These are phyloP conservation scores for Ceriops zippeliana DNA, from an alignment of 345 rosid genomes.

Conservation along the genomic window DNA sequence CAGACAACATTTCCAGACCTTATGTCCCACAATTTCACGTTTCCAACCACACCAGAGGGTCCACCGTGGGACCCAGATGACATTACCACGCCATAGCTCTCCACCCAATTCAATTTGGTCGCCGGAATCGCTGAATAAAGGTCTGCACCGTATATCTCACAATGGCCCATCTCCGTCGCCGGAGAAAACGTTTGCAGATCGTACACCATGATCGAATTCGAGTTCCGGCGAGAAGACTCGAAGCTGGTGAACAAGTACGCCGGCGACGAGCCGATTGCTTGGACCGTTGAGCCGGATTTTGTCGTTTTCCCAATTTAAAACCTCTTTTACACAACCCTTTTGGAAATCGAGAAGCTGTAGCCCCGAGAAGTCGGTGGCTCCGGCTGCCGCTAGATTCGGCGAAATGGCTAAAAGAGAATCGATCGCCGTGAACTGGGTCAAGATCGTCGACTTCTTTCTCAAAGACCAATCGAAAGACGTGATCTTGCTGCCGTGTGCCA, in stretches of 20 bases:
- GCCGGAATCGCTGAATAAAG: conserved; percentile 79
- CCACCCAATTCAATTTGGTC: conserved; percentile 71
- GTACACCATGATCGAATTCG: conserved; percentile 78
- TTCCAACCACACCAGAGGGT: conserved; percentile 72
- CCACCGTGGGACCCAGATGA: conserved; percentile 88
- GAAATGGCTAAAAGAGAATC: conserved; percentile 61
- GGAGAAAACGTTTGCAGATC: conserved; percentile 57
- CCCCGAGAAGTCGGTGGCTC: conserved; percentile 89
- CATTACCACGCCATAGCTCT: conserved; percentile 56
- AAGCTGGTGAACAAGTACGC: conserved; percentile 72
- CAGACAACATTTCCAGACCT: conserved; percentile 67
- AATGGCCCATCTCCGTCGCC: conserved; percentile 64
- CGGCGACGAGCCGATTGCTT: conserved; percentile 65
- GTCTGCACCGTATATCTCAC: conserved; percentile 71
- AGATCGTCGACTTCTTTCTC: conserved; percentile 57
- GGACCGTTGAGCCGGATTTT: conserved; percentile 73
- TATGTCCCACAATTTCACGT: conserved; percentile 72
- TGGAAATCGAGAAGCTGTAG: conserved; percentile 71
- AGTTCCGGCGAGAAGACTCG: conserved; percentile 86
- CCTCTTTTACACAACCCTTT: conserved; percentile 53
- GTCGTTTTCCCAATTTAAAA: conserved; percentile 69
- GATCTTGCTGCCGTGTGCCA: conserved; percentile 85
- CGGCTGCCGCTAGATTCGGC: conserved; percentile 59
- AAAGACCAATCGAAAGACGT: conserved; percentile 90
- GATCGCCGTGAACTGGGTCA: conserved; percentile 76